phyloP scores from a whole-genome alignment of 2,329 filamentous ascomycete species.

The Colletotrichum gloeosporioides region DNA sequence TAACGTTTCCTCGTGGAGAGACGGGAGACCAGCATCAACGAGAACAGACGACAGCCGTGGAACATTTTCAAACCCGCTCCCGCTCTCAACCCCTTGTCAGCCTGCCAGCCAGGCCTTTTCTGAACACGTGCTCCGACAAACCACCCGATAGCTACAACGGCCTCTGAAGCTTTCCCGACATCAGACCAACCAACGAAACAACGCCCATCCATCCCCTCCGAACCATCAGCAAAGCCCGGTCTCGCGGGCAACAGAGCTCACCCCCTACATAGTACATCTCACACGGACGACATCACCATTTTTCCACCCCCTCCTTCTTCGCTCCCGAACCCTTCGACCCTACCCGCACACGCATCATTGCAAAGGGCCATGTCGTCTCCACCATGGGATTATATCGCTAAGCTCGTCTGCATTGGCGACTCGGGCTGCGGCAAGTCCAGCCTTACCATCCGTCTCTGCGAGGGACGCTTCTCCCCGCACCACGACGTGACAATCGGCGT shows the following conservation, averaged over 20 bases:
- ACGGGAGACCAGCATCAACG: neutral
- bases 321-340: neutral
- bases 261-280: neutral
- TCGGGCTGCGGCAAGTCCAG: constrained; percentile 95
- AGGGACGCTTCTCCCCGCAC: constrained; percentile 91
- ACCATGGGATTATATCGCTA: constrained; percentile 98
- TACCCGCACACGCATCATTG: constrained; percentile 11
- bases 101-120: neutral
- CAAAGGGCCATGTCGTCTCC: constrained; percentile 59
- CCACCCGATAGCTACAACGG: neutral
- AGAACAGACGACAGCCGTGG: constrained; percentile 1
- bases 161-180: constrained; percentile 11
- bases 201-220: neutral
- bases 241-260: neutral
- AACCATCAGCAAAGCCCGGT: neutral
- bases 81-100: neutral
- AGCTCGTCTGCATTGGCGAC: constrained; percentile 97
- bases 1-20: neutral
- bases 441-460: constrained; percentile 93
- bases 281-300: neutral
- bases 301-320: neutral
- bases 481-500: constrained; percentile 98
- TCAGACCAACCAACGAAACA: constrained; percentile 14
- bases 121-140: constrained; percentile 20
- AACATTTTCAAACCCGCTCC: neutral